Base-by-base conservation (phyloP, 106 monocot species). In the Iris macrosiphon region DNA sequence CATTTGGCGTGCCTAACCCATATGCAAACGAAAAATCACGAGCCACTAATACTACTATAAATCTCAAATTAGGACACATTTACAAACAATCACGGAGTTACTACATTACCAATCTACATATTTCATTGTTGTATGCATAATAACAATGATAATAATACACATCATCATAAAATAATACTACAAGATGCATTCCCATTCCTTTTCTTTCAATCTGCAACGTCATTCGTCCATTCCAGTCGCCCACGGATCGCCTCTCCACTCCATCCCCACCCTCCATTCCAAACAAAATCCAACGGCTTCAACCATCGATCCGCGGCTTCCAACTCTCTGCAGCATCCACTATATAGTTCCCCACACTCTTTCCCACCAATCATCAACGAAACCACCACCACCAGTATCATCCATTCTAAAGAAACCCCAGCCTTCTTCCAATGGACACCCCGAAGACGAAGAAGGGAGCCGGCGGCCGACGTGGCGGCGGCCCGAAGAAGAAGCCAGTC, bases 151-250 rank as follows among this genome's bases (percentile, higher is more conserved):
- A n/a, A n/a, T n/a, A 10, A 10, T 13, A 0, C 1, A 4, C 7
- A 38, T 1, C 37, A 10, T 38, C 4, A 34, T 9, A 34, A 34
- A 34, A 11, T 82, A 76, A 29, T 76, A 76, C 16, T 67, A 67
- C 19, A 9, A 53, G 20, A 72, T 77, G 31, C 72, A 75, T 6
- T 30, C 42, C 6, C 54, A 21, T 17, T 41, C 81, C 0, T 56
- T 70, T 31, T 57, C 64, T 29, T 52, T 82, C 25, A 74, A 68
- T n/a, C n/a, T n/a, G n/a, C 12, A 20, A 40, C 10, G 76, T 76
- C 27, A 43, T 82, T 4, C 72, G 76, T 2, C 32, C 65, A 19
- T 82, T 76, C 76, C 72, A 76, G 57, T 25, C 1, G 17, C 45
- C 10, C 58, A 6, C 40, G 24, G 40, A 40, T 48, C 33, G 0